Evolutionary conservation across 805 yeast genomes (phyloP).

Genomic region (Yamadazyma takamatsuzukensis): DNA sequence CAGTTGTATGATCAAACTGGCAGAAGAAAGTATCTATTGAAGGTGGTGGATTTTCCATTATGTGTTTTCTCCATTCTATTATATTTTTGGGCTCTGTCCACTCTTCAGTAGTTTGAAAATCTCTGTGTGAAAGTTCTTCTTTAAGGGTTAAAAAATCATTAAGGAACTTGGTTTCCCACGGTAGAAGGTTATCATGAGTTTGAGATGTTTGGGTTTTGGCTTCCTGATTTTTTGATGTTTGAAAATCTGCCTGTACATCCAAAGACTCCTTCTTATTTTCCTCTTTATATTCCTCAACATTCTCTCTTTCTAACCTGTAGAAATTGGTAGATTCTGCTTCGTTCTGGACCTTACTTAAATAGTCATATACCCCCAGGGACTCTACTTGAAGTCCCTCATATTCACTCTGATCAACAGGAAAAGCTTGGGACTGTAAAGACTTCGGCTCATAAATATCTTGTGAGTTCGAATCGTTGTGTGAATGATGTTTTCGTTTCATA

Average conservation of each 20-base stretch:
- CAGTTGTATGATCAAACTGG: slow-evolving; percentile 26
- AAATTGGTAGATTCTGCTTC: slow-evolving; percentile 33
- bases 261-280: slow-evolving; percentile 11
- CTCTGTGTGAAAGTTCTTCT: too few species aligned
- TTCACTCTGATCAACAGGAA: too few species aligned
- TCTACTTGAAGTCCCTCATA: slow-evolving; percentile 6
- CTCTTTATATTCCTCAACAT: slow-evolving; percentile 5
- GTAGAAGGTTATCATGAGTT: too few species aligned
- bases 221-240: not conserved
- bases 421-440: too few species aligned
- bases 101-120: too few species aligned
- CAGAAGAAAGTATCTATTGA: slow-evolving; percentile 14
- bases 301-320: too few species aligned
- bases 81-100: slow-evolving; percentile 21
- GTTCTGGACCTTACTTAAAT: slow-evolving; percentile 24
- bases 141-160: too few species aligned
- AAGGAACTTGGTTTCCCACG: too few species aligned
- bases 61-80: slow-evolving; percentile 27
- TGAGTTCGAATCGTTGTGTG: too few species aligned
- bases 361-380: slow-evolving; percentile 17
- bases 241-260: slow-evolving; percentile 3
- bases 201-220: not conserved
- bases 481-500: too few species aligned
- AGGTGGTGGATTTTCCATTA: slow-evolving; percentile 29
- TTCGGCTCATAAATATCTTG: too few species aligned